Evolutionary conservation across 768 basidiomycete species (phyloP), one percentile per base, ranked within the genome.

Genomic region (Flagelloscypha sp.): DNA sequence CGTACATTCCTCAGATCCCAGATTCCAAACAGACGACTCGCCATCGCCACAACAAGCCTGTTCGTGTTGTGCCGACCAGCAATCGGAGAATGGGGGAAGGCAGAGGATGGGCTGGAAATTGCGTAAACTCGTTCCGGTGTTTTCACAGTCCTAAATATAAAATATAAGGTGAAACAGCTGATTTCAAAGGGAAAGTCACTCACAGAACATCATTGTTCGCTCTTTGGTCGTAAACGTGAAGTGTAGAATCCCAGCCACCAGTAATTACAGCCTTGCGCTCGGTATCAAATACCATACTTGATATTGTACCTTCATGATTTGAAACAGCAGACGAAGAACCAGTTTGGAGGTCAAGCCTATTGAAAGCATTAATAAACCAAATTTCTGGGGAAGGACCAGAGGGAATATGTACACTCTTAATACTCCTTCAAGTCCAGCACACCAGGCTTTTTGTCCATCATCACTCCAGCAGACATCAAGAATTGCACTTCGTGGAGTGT

Each of bases 11-110:
- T 68, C 11, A 89, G 64, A 47, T 93, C 88, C 48, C 85, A 97
- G 9, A 97, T 89, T 50, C 86, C 75, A 49, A 98, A 88, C 4
- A 88, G 61, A 9, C 93, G 72, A 40, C 85, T 88, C 3, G 90
- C 90, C 83, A 95, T 89, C 1, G 86, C 87, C 17, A 95, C 84
- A 10, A 97, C 89, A 30, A 98, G 75, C 11, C 71, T 83, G 49
- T 83, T 63, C 37, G 79, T 74, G 16, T 84, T 77, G 16, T 84
- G 60, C n/a, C n/a, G n/a, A n/a, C n/a, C n/a, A n/a, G n/a, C n/a
- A n/a, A n/a, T n/a, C n/a, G n/a, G n/a, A n/a, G n/a, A n/a, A n/a
- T n/a, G n/a, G n/a, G n/a, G n/a, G n/a, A n/a, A n/a, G n/a, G n/a
- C n/a, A n/a, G n/a, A n/a, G n/a, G n/a, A n/a, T n/a, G n/a, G n/a